These are phyloP conservation scores for Agrocybe praecox DNA, from an alignment of 768 basidiomycete genomes.

Conservation along the genomic window DNA sequence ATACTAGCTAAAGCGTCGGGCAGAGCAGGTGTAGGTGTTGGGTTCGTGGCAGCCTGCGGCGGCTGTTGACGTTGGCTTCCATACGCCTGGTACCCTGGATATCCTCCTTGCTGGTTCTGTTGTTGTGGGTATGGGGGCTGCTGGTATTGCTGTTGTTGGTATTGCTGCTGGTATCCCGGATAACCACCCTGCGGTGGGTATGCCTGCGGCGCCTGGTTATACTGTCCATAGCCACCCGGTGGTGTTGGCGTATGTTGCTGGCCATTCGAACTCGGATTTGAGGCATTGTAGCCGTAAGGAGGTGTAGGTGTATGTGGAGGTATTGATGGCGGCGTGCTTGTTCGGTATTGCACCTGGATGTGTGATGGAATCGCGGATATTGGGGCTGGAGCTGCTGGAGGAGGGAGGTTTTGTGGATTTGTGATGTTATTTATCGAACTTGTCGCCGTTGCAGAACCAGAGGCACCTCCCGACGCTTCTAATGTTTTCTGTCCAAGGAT, in stretches of 20 bases:
- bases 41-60: constrained; percentile 20
- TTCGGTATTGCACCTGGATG: constrained; percentile 39
- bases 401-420: constrained; percentile 20
- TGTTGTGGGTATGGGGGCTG: constrained; percentile 9
- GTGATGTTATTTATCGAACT: constrained; percentile 14
- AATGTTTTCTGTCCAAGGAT: constrained; percentile 47
- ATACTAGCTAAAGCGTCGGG: constrained; percentile 60
- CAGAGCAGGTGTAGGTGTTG: constrained; percentile 29
- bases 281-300: constrained; percentile 21
- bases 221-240: constrained; percentile 17
- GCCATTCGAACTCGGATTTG: constrained; percentile 13
- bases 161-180: constrained; percentile 11
- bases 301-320: constrained; percentile 24
- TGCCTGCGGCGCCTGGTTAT: not conserved
- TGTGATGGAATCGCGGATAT: constrained; percentile 52
- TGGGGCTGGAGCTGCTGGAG: constrained; percentile 33
- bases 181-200: constrained; percentile 15
- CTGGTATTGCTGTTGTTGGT: constrained; percentile 6
- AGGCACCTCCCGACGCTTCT: constrained; percentile 16
- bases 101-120: constrained; percentile 13
- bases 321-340: constrained; percentile 30
- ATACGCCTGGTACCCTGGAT: constrained; percentile 26
- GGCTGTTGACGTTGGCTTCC: constrained; percentile 15
- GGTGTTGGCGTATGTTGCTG: constrained; percentile 7
- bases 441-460: constrained; percentile 17